These are phyloP conservation scores for Emericellopsis terricola DNA, from an alignment of 495 filamentous ascomycete species.

Conservation along the genomic window DNA sequence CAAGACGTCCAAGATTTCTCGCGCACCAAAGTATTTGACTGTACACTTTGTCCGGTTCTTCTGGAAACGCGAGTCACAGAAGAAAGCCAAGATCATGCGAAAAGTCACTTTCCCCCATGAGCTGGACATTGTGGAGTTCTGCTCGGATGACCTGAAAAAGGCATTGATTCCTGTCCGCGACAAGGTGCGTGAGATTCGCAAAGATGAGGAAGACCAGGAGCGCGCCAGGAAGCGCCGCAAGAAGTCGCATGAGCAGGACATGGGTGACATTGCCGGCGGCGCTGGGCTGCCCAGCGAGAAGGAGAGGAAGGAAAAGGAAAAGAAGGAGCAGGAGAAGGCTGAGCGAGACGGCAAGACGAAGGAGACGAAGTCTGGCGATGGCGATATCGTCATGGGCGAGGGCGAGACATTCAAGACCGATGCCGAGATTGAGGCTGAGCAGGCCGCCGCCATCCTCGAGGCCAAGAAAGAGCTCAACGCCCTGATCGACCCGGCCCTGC, in stretches of 20 bases:
- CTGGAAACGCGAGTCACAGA: conserved; percentile 85
- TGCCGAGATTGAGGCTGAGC: conserved; percentile 76
- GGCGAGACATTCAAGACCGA: conserved; percentile 63
- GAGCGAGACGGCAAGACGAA: neutral
- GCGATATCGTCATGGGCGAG: conserved; percentile 53
- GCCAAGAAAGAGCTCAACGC: conserved; percentile 72
- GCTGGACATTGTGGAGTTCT: conserved; percentile 87
- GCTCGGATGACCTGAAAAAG: conserved; percentile 71
- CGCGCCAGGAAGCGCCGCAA: conserved; percentile 78
- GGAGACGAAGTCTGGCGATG: conserved; percentile 17
- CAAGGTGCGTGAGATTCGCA: conserved; percentile 86
- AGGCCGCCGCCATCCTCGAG: conserved; percentile 46
- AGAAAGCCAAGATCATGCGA: conserved; percentile 99
- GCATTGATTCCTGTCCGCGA: conserved; percentile 79
- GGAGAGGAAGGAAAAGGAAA: conserved; percentile 23
- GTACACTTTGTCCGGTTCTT: conserved; percentile 97
- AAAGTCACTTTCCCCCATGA: conserved; percentile 93
- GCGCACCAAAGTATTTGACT: conserved; percentile 84
- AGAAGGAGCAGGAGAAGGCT: conserved; percentile 12
- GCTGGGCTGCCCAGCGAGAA: conserved; percentile 6
- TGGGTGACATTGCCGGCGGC: conserved; percentile 21
- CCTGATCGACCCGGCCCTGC: conserved; percentile 51
- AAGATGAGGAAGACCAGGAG: conserved; percentile 83
- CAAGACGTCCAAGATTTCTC: conserved; percentile 72
- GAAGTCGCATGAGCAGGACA: conserved; percentile 44